Base-by-base conservation (phyloP, 1,284 basidiomycete genomes). In the Trametes pubescens region DNA sequence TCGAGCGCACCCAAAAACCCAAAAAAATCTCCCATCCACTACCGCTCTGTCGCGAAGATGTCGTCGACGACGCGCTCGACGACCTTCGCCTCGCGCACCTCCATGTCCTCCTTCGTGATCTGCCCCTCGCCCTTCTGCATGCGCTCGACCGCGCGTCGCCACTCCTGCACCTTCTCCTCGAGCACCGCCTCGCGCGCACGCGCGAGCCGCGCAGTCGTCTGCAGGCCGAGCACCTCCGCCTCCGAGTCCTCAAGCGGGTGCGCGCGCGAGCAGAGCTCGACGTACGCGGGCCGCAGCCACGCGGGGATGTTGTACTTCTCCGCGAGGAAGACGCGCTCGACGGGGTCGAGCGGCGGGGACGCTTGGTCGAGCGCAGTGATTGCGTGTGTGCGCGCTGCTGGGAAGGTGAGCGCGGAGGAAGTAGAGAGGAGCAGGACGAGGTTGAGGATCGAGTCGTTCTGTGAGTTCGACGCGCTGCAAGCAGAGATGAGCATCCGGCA, bases 361-460 rank as follows among this genome's bases (percentile, higher is more conserved):
- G 70, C 65, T 4, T 57, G 44, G 48, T 69, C 67, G 51, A 72
- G 64, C 14, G 63, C 70, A 43, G 57, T 11, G 57, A 74, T 70
- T 10, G 73, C 69, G 51, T 69, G 69, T 34, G 59, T 57, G 26
- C 71, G 72, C 9, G 71, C 68, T 43, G 67, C 68, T 55, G 72
- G 68, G 68, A 74, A 73, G 16, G 61, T 37, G 51, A 73, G 67
- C 22, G 70, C 64, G 37, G 71, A 66, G 0, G 73, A 68, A 24
- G 72, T 73, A 46, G 73, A 70, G 22, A 74, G 69, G 14, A 74
- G 62, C 38, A 66, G 61, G 49, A 69, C 64, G 46, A 68, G 63
- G 62, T 69, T 64, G 56, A 68, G 67, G 57, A 67, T 65, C 26
- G 62, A 66, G 53, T 65, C 65, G 57, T 61, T 58, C 32, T 65